phyloP scores from a whole-genome alignment of 192 early-diverging fungal genomes.

The Rhizophagus sp. region DNA sequence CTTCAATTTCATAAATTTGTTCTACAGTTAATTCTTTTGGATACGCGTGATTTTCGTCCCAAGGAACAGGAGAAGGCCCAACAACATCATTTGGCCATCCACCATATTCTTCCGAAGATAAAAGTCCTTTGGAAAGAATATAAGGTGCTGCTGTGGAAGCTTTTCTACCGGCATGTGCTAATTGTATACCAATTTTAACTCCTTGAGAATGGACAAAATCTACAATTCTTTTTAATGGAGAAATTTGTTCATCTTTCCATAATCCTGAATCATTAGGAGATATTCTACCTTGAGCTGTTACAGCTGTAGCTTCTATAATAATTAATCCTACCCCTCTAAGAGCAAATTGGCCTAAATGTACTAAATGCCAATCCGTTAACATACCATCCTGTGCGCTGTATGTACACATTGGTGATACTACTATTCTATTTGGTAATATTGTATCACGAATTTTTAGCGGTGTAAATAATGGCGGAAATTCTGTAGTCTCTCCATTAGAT shows the following conservation, averaged over 20 bases:
- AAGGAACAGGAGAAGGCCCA: constrained; percentile 60
- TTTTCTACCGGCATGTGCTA: constrained; percentile 86
- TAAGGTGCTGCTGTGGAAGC: constrained; percentile 26
- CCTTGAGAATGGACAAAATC: constrained; percentile 65
- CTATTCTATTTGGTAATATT: constrained; percentile 75
- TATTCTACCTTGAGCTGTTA: constrained; percentile 76
- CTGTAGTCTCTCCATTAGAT: neutral
- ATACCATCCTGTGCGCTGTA: constrained; percentile 69
- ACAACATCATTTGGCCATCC: constrained; percentile 78
- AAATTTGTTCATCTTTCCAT: constrained; percentile 80
- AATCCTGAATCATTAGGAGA: constrained; percentile 77
- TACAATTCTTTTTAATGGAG: constrained; percentile 58
- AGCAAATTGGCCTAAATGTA: constrained; percentile 68
- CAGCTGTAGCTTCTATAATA: constrained; percentile 77
- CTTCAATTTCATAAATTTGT: constrained; percentile 65
- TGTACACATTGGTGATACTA: constrained; percentile 85
- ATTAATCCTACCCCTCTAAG: constrained; percentile 77
- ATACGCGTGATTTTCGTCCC: constrained; percentile 38
- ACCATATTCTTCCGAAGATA: constrained; percentile 44
- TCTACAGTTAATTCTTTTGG: constrained; percentile 63
- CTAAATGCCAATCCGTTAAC: constrained; percentile 66
- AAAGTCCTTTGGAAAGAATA: constrained; percentile 11
- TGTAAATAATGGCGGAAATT: constrained; percentile 51
- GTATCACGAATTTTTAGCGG: constrained; percentile 67
- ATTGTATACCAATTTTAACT: constrained; percentile 66